Conservation (phyloP, 805 yeast species). For the Candida arabinofermentans region DNA sequence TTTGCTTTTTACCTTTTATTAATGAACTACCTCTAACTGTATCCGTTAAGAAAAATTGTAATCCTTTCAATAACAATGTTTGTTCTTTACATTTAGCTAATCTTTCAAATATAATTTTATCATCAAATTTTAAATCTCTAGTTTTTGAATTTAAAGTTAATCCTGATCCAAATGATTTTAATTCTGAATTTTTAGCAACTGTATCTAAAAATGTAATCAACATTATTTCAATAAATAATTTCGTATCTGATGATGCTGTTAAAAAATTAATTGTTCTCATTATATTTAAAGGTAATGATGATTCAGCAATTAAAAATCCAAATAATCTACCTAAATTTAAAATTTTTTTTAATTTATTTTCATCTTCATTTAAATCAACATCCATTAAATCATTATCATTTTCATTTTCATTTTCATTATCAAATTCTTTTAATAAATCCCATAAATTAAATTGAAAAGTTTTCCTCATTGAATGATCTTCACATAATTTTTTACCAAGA, state of each 20-base stretch:
- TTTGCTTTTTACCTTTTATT: conserved; percentile 51
- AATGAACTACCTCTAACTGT: conserved; percentile 43
- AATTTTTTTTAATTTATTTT: conserved; percentile 50
- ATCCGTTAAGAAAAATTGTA: conserved; percentile 55
- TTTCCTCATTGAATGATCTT: conserved; percentile 68
- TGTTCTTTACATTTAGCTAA: conserved; percentile 54
- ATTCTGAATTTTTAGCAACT: conserved; percentile 60
- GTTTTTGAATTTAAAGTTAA: conserved; percentile 23
- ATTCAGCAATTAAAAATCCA: conserved; percentile 72
- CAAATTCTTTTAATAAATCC: conserved; percentile 77
- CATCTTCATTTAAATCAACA: conserved; percentile 49
- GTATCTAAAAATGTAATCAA: conserved; percentile 63
- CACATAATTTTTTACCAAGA: conserved; percentile 73
- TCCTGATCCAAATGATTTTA: conserved; percentile 42
- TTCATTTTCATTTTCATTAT: conserved; percentile 39
- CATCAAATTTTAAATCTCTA: conserved; percentile 32
- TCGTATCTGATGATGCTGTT: conserved; percentile 55
- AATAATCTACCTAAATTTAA: conserved; percentile 78
- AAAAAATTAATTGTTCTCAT: conserved; percentile 72
- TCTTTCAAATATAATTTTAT: conserved; percentile 31
- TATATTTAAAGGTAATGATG: conserved; percentile 66
- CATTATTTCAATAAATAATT: conserved; percentile 68
- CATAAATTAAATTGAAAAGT: conserved; percentile 86
- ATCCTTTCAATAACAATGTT: conserved; percentile 55
- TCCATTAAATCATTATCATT: conserved; percentile 17